These are phyloP conservation scores for Ceratocystis huliohia DNA, from an alignment of 2,329 filamentous ascomycete genomes.

Conservation along the genomic window DNA sequence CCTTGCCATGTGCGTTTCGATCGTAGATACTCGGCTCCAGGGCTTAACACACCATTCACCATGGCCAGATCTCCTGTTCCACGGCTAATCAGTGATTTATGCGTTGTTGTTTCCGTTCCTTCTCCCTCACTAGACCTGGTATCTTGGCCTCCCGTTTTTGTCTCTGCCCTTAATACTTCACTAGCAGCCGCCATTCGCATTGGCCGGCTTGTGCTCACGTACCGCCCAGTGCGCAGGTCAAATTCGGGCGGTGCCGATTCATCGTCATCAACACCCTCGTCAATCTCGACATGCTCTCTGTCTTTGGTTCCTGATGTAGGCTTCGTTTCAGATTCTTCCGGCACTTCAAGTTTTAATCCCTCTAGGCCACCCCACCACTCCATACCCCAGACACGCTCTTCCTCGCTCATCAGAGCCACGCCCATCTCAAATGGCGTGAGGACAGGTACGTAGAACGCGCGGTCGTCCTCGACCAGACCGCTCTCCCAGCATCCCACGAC, in stretches of 20 bases:
- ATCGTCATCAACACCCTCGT: slow-evolving; percentile 42
- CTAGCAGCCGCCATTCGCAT: slow-evolving; percentile 36
- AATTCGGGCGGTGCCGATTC: slow-evolving; percentile 80
- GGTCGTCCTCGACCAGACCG: slow-evolving; percentile 71
- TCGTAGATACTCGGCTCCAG: slow-evolving; percentile 75
- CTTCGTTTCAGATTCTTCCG: slow-evolving; percentile 23
- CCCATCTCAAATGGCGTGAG: slow-evolving; percentile 91
- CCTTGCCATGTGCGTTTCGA: slow-evolving; percentile 83
- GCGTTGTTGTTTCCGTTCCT: slow-evolving; percentile 21
- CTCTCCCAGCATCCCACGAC: slow-evolving; percentile 98
- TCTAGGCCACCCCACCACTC: slow-evolving; percentile 85
- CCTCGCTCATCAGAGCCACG: slow-evolving; percentile 61
- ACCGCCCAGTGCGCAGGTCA: slow-evolving; percentile 75
- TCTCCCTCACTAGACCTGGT: slow-evolving; percentile 13
- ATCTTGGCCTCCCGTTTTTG: slow-evolving; percentile 19
- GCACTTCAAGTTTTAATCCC: slow-evolving; percentile 33
- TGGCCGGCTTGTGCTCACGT: slow-evolving; percentile 66
- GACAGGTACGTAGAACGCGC: slow-evolving; percentile 72
- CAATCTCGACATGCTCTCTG: slow-evolving; percentile 27
- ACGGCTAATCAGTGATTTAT: slow-evolving; percentile 44
- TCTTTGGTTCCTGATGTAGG: slow-evolving; percentile 21
- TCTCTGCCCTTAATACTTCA: slow-evolving; percentile 23
- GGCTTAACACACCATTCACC: slow-evolving; percentile 77
- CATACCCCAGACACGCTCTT: slow-evolving; percentile 69
- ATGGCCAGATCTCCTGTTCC: slow-evolving; percentile 56